phyloP scores from a whole-genome alignment of 345 rosid genomes.

The Sisymbrium irio region DNA sequence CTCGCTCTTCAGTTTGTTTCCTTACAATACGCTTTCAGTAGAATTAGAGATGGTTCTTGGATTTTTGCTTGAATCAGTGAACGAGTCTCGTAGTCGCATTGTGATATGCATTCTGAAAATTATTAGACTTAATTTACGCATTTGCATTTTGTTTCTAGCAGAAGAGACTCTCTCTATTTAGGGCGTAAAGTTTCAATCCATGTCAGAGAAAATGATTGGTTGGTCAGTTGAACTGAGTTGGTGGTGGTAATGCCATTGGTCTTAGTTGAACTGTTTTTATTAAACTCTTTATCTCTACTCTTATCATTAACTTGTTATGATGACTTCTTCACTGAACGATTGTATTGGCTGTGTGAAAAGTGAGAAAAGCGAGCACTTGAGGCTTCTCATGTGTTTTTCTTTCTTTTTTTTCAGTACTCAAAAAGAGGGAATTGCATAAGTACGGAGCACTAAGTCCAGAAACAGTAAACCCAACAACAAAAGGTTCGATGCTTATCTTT shows the following conservation, averaged over 20 bases:
- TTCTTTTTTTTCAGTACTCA: background rate
- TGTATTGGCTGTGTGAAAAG: slow-evolving; percentile 8
- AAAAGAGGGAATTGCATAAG: slow-evolving; percentile 4
- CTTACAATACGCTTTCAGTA: too few species aligned
- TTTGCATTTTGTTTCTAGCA: slow-evolving; percentile 1
- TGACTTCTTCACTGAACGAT: slow-evolving; percentile 13
- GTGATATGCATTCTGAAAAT: too few species aligned
- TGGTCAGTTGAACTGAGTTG: background rate
- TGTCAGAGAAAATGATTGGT: slow-evolving; percentile 11
- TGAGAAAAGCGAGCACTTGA: slow-evolving; percentile 3
- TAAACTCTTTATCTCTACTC: background rate
- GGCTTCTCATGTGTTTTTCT: slow-evolving; percentile 13
- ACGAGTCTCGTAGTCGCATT: too few species aligned
- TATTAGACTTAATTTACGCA: too few species aligned
- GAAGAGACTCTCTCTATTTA: background rate
- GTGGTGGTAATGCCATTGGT: background rate
- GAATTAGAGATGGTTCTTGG: background rate
- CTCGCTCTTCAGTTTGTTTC: too few species aligned
- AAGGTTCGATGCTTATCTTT: slow-evolving; percentile 19
- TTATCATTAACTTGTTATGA: slow-evolving; percentile 5
- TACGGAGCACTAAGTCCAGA: slow-evolving; percentile 22
- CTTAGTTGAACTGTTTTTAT: slow-evolving; percentile 3
- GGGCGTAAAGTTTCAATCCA: background rate
- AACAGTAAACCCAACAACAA: slow-evolving; percentile 18
- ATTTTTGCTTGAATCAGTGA: too few species aligned